phyloP scores from a whole-genome alignment of 2,329 filamentous ascomycete genomes.

The Biscogniauxia sp. region DNA sequence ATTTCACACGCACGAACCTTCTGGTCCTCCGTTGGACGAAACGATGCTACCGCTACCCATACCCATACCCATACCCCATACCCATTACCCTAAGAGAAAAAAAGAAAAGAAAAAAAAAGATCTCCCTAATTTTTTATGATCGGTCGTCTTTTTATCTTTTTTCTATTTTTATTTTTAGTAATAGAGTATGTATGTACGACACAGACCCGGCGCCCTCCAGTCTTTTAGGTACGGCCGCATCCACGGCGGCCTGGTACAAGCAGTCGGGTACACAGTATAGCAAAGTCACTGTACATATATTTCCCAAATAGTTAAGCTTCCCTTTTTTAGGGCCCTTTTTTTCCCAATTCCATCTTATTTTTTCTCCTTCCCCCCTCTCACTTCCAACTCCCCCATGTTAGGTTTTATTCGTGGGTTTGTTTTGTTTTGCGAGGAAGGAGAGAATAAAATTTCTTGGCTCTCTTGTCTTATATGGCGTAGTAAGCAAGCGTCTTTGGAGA shows the following conservation, averaged over 20 bases:
- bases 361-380: background rate
- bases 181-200: background rate
- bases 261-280: background rate
- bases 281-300: background rate
- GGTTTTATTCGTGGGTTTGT: too few species aligned
- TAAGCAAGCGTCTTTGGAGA: background rate
- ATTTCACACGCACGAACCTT: slow-evolving; percentile 8
- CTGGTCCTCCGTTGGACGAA: too few species aligned
- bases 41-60: too few species aligned
- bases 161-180: too few species aligned
- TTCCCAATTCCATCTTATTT: background rate
- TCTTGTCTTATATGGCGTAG: too few species aligned
- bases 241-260: background rate
- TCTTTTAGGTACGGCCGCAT: background rate
- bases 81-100: background rate
- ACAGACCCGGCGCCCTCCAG: too few species aligned
- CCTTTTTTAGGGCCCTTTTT: background rate
- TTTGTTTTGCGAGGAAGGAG: too few species aligned
- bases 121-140: too few species aligned
- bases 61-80: background rate
- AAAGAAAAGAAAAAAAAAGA: too few species aligned
- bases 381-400: too few species aligned
- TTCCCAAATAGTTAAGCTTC: background rate
- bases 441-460: too few species aligned
- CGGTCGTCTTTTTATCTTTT: too few species aligned